Percentiles rank a stretch among this genome's conserved stretches.
phyloP scores from a whole-genome alignment of 2,329 filamentous ascomycete genomes.

The Talaromyces sp. region DNA sequence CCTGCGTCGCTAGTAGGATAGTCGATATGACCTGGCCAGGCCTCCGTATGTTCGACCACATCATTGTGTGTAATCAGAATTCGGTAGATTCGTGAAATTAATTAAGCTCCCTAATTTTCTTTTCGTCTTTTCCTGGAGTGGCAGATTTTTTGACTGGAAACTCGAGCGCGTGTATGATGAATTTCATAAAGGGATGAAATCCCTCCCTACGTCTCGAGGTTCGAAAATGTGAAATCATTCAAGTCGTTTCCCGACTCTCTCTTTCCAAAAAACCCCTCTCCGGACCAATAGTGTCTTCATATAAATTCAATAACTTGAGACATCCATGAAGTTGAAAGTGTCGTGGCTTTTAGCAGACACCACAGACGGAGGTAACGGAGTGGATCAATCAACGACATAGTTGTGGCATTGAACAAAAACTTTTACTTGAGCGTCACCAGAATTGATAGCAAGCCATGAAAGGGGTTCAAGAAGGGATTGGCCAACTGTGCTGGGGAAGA shows the following conservation, averaged over 20 bases:
- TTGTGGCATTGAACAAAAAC: too few relatives aligned
- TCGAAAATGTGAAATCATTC: not conserved
- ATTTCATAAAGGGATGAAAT: not conserved
- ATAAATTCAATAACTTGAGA: too few relatives aligned
- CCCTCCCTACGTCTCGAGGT: not conserved
- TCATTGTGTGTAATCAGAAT: not conserved
- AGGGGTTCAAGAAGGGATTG: not conserved
- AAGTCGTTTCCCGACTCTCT: not conserved
- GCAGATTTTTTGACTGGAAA: not conserved
- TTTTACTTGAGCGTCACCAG: too few relatives aligned
- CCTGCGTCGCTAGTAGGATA: constrained; percentile 12
- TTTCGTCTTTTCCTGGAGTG: not conserved
- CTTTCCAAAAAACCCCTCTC: too few relatives aligned
- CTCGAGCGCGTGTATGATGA: too few relatives aligned
- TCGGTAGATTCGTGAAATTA: not conserved
- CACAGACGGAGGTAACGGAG: too few relatives aligned
- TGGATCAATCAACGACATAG: too few relatives aligned
- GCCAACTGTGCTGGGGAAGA: not conserved
- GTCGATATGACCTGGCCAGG: not conserved
- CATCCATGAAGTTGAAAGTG: too few relatives aligned
- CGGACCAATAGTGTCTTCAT: too few relatives aligned
- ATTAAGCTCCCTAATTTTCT: too few relatives aligned
- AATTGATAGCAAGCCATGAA: not conserved
- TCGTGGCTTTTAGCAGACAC: too few relatives aligned
- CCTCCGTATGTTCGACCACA: not conserved